Percentiles rank a stretch among this genome's conserved stretches.
Evolutionary conservation across 805 yeast species (phyloP).

Genomic region (Zygosaccharomyces gambellarensis): DNA sequence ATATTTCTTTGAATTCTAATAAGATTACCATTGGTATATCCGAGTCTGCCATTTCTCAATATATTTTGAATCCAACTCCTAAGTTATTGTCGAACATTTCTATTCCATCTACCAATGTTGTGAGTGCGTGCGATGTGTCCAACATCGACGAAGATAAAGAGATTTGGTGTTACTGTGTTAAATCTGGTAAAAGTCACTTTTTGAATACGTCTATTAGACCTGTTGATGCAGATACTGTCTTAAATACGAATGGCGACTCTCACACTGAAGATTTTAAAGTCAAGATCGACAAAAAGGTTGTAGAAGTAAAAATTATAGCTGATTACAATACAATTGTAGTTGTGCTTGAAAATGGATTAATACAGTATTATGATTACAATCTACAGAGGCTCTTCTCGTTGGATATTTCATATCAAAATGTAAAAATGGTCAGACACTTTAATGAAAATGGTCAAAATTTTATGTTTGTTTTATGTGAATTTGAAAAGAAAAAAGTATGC

Average conservation of each 20-base stretch:
- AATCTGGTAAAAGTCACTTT: slow-evolving; percentile 20
- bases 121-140: slow-evolving; percentile 31
- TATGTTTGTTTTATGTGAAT: slow-evolving; percentile 21
- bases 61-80: slow-evolving; percentile 36
- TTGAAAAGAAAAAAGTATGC: slow-evolving; percentile 21
- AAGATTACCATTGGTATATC: slow-evolving; percentile 34
- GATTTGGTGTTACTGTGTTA: slow-evolving; percentile 25
- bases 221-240: slow-evolving; percentile 11
- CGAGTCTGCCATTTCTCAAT: slow-evolving; percentile 34
- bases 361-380: slow-evolving; percentile 27
- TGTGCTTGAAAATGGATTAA: slow-evolving; percentile 28
- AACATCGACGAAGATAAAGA: slow-evolving; percentile 14
- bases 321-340: slow-evolving; percentile 20
- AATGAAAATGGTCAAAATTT: slow-evolving; percentile 16
- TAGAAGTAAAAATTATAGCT: slow-evolving; percentile 18
- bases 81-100: slow-evolving; percentile 31
- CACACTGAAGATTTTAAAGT: slow-evolving; percentile 12
- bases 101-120: slow-evolving; percentile 33
- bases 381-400: slow-evolving; percentile 22
- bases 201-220: slow-evolving; percentile 18
- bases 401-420: slow-evolving; percentile 23
- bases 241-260: slow-evolving; percentile 17
- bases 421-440: slow-evolving; percentile 23
- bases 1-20: slow-evolving; percentile 24
- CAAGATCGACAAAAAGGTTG: slow-evolving; percentile 17